Base-by-base conservation (phyloP, 495 filamentous ascomycete species). In the Hypoxylon rickii region DNA sequence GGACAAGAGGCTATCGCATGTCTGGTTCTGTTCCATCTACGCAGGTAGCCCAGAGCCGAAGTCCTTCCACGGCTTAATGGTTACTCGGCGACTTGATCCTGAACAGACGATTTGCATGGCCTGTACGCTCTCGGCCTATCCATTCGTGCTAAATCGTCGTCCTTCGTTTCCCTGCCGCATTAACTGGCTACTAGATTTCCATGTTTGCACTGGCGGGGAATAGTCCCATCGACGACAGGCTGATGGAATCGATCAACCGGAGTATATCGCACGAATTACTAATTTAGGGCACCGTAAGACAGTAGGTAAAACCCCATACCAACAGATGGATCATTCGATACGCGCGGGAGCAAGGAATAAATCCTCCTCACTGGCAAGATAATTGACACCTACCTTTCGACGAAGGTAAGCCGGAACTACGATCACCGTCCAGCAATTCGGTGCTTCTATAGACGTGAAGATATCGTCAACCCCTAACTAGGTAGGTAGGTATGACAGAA, bases 401-500 rank as follows among this genome's bases (percentile, higher is more conserved):
- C 31, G 36, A 34, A 16, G 38, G 37, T 24, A 44, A 42, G 37
- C 16, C 53, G 53, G 59, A 63, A 19, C 44, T 44, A 57, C 48
- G 42, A 24, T 32, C 20, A 45, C 58, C 58, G 58, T 47, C 18
- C 44, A 26, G 51, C 51, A 55, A 19, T 32, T 49, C 22, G 3
- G 8, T 42, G 21, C 19, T 16, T 36, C 38, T 42, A 8, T 20
- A 44, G 24, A 34, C 15, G 24, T 41, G 50, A 24, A 34, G 44
- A 50, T 32, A 26, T 32, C 34, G 19, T 22, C 32, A 52, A 40
- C 10, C 24, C 24, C 4, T 10, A 4, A 4, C 24, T n/a, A n/a
- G n/a, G n/a, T n/a, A n/a, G n/a, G n/a, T n/a, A 29, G 24, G 10
- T 29, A 29, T 10, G 10, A 29, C 24, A 4, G 16, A 17, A 29